phyloP scores from a whole-genome alignment of 164 flowering plant species.

The Malania oleifera region DNA sequence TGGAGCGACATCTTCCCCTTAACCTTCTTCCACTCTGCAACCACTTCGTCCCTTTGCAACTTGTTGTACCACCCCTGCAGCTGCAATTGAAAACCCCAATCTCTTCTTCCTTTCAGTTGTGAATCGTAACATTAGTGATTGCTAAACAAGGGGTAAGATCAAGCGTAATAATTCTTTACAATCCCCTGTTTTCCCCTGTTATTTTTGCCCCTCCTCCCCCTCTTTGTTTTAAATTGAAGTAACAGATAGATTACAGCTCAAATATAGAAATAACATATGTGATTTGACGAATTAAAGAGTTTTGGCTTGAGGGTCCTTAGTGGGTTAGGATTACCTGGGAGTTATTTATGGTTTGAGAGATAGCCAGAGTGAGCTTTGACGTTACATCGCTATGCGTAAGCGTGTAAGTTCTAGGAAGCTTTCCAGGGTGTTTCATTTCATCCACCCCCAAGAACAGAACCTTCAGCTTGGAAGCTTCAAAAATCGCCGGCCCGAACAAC shows the following conservation, averaged over 20 bases:
- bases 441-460: slow-evolving; percentile 74
- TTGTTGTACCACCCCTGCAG: slow-evolving; percentile 85
- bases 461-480: slow-evolving; percentile 88
- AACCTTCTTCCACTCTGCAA: slow-evolving; percentile 94
- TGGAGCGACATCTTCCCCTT: slow-evolving; percentile 88
- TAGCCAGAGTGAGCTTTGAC: slow-evolving; percentile 74
- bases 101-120: background rate
- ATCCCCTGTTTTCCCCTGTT: slow-evolving; percentile 2
- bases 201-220: too few relatives aligned
- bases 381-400: slow-evolving; percentile 91
- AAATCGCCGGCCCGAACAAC: slow-evolving; percentile 84
- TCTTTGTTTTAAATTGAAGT: too few relatives aligned
- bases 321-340: slow-evolving; percentile 71
- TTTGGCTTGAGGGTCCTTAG: too few relatives aligned
- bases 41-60: slow-evolving; percentile 88
- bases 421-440: slow-evolving; percentile 79
- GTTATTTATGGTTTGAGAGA: slow-evolving; percentile 81
- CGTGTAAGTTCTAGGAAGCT: slow-evolving; percentile 81
- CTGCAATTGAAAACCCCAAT: slow-evolving; percentile 31
- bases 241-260: background rate
- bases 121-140: too few relatives aligned
- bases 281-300: too few relatives aligned
- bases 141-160: too few relatives aligned
- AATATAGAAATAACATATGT: background rate
- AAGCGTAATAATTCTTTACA: background rate